Conservation (phyloP, 768 basidiomycete genomes). For the Strobilomyces confusus region DNA sequence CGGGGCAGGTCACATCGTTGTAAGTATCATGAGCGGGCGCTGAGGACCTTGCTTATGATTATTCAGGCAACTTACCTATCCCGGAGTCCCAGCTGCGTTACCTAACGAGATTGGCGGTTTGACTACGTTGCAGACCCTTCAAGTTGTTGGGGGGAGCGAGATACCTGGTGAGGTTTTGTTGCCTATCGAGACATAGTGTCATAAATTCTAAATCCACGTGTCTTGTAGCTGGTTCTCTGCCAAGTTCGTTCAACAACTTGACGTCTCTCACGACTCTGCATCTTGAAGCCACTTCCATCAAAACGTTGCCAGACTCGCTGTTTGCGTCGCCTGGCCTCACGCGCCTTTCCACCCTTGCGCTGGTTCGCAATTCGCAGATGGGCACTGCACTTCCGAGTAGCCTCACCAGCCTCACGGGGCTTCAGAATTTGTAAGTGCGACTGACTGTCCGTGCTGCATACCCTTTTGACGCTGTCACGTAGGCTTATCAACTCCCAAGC, state of each 20-base stretch:
- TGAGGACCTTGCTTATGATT: neutral
- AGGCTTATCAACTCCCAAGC: constrained; percentile 38
- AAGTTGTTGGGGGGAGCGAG: constrained; percentile 38
- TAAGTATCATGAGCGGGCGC: constrained; percentile 23
- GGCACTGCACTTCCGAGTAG: constrained; percentile 36
- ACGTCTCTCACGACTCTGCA: constrained; percentile 37
- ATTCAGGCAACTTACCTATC: constrained; percentile 39
- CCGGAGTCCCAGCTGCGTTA: constrained; percentile 43
- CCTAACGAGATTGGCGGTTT: constrained; percentile 41
- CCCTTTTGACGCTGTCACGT: neutral
- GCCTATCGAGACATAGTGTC: neutral
- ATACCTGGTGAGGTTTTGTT: constrained; percentile 37
- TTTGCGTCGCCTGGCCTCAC: constrained; percentile 33
- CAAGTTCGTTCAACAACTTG: constrained; percentile 36
- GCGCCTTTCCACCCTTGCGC: constrained; percentile 33
- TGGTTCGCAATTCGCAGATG: constrained; percentile 41
- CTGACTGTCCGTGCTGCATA: neutral
- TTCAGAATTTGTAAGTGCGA: constrained; percentile 38
- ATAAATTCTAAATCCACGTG: neutral
- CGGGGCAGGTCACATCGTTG: constrained; percentile 40
- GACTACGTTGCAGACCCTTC: constrained; percentile 35
- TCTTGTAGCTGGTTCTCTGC: constrained; percentile 39
- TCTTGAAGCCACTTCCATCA: constrained; percentile 39
- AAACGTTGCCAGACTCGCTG: constrained; percentile 31
- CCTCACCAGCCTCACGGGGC: constrained; percentile 26